Conservation (phyloP, 2,329 filamentous ascomycete species). For the Trichoderma lentiforme region DNA sequence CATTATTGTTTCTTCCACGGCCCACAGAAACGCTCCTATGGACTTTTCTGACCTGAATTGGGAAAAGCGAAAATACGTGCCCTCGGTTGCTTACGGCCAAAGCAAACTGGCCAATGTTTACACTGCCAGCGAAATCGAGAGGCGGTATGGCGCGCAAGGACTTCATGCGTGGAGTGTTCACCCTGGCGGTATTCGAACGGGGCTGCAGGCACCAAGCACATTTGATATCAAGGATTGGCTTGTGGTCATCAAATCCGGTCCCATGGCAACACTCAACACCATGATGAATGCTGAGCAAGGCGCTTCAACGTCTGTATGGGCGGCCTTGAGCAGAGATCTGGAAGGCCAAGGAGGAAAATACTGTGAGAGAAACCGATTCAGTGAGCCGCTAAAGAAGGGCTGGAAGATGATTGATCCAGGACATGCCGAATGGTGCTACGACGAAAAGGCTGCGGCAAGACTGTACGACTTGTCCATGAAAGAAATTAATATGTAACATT, state of each 20-base stretch:
- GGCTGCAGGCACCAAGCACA: conserved; percentile 5
- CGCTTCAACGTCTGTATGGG: conserved; percentile 45
- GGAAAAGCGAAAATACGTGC: conserved; percentile 27
- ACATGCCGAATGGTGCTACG: conserved; percentile 17
- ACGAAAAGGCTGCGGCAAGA: conserved; percentile 4
- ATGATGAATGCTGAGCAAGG: conserved; percentile 36
- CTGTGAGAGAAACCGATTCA: conserved; percentile 28
- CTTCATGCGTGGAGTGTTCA: conserved; percentile 42
- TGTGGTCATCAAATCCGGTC: neutral
- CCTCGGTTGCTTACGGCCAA: conserved; percentile 42
- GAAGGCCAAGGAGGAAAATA: conserved; percentile 46
- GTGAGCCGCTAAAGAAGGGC: conserved; percentile 10
- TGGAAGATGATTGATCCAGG: conserved; percentile 15
- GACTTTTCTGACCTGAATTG: conserved; percentile 24
- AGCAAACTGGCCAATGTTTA: conserved; percentile 51
- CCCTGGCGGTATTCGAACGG: conserved; percentile 44
- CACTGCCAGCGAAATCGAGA: conserved; percentile 49
- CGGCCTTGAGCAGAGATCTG: conserved; percentile 38
- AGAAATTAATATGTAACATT: neutral
- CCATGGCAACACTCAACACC: neutral
- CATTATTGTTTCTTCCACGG: conserved; percentile 30
- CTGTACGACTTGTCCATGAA: conserved; percentile 16
- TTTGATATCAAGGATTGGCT: conserved; percentile 2
- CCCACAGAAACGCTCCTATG: conserved; percentile 20
- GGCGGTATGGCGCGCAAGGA: conserved; percentile 42